Percentiles rank a stretch among this genome's conserved stretches.
Conservation (phyloP, 2,329 filamentous ascomycete genomes). For the Alternaria ventricosa region DNA sequence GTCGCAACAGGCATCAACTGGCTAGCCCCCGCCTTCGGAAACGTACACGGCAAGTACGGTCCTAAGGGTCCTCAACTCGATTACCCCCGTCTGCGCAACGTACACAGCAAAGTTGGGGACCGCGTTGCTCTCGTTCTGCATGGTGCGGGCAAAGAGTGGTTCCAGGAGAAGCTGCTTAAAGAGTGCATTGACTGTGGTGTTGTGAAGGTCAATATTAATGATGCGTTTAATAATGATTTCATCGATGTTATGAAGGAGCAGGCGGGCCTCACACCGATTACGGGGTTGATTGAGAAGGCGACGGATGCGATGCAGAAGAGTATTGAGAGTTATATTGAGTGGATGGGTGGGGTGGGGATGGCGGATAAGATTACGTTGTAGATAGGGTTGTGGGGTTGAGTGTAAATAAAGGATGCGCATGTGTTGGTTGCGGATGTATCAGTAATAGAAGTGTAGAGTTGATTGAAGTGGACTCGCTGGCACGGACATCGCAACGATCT, state of each 20-base stretch:
- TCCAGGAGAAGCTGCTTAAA: slow-evolving; percentile 60
- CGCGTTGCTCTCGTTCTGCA: slow-evolving; percentile 63
- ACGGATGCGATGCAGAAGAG: slow-evolving; percentile 62
- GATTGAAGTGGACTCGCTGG: neutral
- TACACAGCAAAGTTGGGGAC: slow-evolving; percentile 58
- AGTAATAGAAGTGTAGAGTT: neutral
- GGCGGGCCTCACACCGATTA: slow-evolving; percentile 60
- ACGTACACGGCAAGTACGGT: slow-evolving; percentile 77
- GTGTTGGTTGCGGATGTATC: neutral
- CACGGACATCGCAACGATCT: neutral
- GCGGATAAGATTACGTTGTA: slow-evolving; percentile 28
- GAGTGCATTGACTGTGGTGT: slow-evolving; percentile 63
- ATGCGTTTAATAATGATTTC: slow-evolving; percentile 62
- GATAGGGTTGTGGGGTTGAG: neutral
- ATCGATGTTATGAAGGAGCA: slow-evolving; percentile 56
- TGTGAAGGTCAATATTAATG: slow-evolving; percentile 66
- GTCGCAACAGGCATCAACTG: slow-evolving; percentile 75
- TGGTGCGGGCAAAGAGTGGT: slow-evolving; percentile 61
- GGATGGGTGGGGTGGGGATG: slow-evolving; percentile 50
- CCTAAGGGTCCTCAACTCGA: slow-evolving; percentile 62
- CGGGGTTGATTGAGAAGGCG: slow-evolving; percentile 61
- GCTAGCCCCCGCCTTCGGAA: slow-evolving; percentile 77
- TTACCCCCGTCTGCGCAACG: slow-evolving; percentile 46
- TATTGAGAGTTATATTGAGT: slow-evolving; percentile 64
- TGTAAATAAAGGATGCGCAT: neutral